Base-by-base conservation (phyloP, 257 asterid species). In the Catharanthus roseus region DNA sequence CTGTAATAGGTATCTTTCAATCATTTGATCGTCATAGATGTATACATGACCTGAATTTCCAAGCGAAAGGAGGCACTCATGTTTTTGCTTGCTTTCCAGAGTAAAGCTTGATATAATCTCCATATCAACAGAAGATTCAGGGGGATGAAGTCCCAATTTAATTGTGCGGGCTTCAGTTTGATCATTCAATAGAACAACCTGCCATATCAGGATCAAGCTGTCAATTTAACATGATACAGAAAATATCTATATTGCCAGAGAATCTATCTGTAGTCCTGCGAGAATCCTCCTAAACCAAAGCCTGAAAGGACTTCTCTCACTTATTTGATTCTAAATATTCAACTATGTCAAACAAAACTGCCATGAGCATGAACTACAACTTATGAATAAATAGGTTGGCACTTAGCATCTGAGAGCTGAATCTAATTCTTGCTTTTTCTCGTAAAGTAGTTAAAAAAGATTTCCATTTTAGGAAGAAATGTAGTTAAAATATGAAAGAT, bases 151-250 rank as follows among this genome's bases (percentile, higher is more conserved):
- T 56, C 91, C 91, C 63, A 91, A 44, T 80, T 91, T 93, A 47
- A 89, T 75, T n/a, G 91, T 87, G 65, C 96, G 96, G 70, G 91
- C 73, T 81, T 91, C 99, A 21, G 89, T 86, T 55, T 81, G 77
- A 66, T 91, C 99, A 68, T 87, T 93, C 74, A 91, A 77, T 67
- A 91, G 78, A 82, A 91, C 92, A 9, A 91, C 98, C 98, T 92
- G 96, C 69, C 72, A 85, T 74, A 77, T 77, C 28, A 77, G 44
- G 18, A 49, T 39, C 41, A 73, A 49, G 33, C 50, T 28, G 55
- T 62, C 38, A 54, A 49, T 33, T n/a, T 3, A 68, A 69, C 29
- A 39, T 10, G 49, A 51, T 4, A 69, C 51, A 9, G 60, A 0
- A 33, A 50, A 44, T 49, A 44, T 67, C 61, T 41, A 49, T 28